Evolutionary conservation across 179 eudicot genomes (phyloP).

Genomic region (Spergularia azorica): DNA sequence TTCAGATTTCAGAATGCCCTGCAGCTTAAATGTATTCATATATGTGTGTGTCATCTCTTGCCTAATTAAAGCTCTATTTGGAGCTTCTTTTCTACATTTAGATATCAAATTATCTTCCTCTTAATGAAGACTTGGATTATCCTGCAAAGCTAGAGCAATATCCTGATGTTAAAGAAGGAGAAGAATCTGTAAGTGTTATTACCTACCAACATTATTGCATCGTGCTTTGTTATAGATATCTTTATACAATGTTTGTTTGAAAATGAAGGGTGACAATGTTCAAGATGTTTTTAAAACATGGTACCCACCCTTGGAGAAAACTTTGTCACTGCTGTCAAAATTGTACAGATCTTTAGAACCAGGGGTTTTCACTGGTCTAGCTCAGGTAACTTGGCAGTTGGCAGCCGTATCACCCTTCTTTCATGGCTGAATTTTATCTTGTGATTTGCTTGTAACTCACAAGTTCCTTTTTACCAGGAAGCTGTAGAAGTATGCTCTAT

Average conservation of each 20-base stretch:
- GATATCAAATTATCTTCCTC: slow-evolving; percentile 92
- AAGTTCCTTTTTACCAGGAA: slow-evolving; percentile 57
- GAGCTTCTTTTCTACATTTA: slow-evolving; percentile 27
- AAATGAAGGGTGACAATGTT: slow-evolving; percentile 60
- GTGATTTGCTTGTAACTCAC: slow-evolving; percentile 21
- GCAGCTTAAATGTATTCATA: neutral
- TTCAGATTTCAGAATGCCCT: neutral
- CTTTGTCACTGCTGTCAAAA: slow-evolving; percentile 80
- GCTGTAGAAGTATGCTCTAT: slow-evolving; percentile 90
- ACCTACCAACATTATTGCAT: neutral
- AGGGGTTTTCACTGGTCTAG: slow-evolving; percentile 92
- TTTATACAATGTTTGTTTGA: slow-evolving; percentile 3
- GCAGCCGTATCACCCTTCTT: slow-evolving; percentile 10
- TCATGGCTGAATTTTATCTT: neutral
- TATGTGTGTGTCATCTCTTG: neutral
- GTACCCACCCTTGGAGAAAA: slow-evolving; percentile 95
- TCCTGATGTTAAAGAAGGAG: slow-evolving; percentile 50
- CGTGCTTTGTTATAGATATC: neutral
- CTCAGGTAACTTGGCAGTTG: slow-evolving; percentile 61
- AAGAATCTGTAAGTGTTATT: slow-evolving; percentile 60
- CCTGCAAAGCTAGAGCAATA: slow-evolving; percentile 84
- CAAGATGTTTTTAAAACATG: slow-evolving; percentile 68
- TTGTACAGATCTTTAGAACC: slow-evolving; percentile 81
- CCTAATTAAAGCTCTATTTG: slow-evolving; percentile 4
- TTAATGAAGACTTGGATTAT: slow-evolving; percentile 84